A percentile compares a stretch with the other conserved stretches of the same genome.
phyloP scores from a whole-genome alignment of 352 stramenopile species.

The Phytopythium mirpurense region DNA sequence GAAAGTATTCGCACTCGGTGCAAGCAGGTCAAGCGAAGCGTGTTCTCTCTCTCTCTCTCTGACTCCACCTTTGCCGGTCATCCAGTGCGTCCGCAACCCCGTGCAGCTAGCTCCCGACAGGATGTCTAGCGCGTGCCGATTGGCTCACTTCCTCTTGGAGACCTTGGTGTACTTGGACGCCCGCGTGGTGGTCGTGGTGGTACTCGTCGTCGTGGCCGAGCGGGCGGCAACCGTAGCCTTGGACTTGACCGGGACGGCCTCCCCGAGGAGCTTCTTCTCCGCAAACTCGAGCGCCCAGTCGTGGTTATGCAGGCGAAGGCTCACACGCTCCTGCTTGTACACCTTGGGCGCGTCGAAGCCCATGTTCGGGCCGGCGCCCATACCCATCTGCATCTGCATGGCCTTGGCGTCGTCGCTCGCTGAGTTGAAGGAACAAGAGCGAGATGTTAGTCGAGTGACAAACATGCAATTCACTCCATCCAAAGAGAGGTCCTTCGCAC shows the following conservation, averaged over 20 bases:
- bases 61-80: too few relatives aligned
- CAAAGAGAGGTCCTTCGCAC: conserved; percentile 19
- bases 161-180: conserved; percentile 76
- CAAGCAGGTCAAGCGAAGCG: too few relatives aligned
- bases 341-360: conserved; percentile 88
- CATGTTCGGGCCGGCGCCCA: conserved; percentile 78
- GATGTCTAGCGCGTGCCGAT: too few relatives aligned
- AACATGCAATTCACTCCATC: neutral
- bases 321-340: conserved; percentile 89
- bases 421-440: conserved; percentile 4
- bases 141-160: conserved; percentile 48
- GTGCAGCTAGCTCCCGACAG: too few relatives aligned
- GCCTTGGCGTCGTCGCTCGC: conserved; percentile 85
- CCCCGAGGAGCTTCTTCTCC: conserved; percentile 80
- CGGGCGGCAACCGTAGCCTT: conserved; percentile 20
- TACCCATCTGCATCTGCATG: conserved; percentile 92
- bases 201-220: conserved; percentile 13
- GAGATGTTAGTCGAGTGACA: too few relatives aligned
- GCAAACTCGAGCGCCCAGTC: conserved; percentile 76
- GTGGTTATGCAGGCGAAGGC: conserved; percentile 75
- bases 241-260: conserved; percentile 45
- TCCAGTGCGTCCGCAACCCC: too few relatives aligned
- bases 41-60: too few relatives aligned
- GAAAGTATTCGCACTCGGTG: too few relatives aligned
- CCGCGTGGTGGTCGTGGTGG: conserved; percentile 29